phyloP scores from a whole-genome alignment of 805 yeast species.

The Candida qinlingensis region DNA sequence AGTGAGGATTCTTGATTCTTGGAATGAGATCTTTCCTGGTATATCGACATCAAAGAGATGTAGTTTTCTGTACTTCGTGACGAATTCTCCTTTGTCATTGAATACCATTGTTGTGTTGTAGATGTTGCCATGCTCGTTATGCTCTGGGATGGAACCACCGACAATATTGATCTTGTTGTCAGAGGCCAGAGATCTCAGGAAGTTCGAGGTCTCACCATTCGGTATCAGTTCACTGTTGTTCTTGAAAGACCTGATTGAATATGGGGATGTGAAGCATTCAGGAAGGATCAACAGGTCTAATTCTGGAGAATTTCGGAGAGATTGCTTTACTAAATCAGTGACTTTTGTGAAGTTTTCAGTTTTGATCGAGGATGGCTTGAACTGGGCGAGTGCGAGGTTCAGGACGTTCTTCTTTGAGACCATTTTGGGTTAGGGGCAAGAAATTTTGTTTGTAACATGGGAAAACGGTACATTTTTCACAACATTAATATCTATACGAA shows the following conservation, averaged over 20 bases:
- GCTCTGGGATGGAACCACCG: slow-evolving; percentile 93
- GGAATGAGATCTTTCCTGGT: slow-evolving; percentile 84
- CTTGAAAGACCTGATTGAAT: slow-evolving; percentile 78
- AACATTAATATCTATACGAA: no score
- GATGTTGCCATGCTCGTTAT: slow-evolving; percentile 37
- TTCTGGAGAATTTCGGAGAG: slow-evolving; percentile 49
- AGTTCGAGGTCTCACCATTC: slow-evolving; percentile 55
- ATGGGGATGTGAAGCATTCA: slow-evolving; percentile 94
- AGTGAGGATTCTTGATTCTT: slow-evolving; percentile 43
- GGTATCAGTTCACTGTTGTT: slow-evolving; percentile 83
- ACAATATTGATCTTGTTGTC: slow-evolving; percentile 58
- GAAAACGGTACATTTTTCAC: no score
- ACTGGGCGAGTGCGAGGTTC: slow-evolving; percentile 76
- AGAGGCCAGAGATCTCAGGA: slow-evolving; percentile 63
- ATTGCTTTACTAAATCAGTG: slow-evolving; percentile 50
- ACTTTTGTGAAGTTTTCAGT: slow-evolving; percentile 66
- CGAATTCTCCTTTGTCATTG: slow-evolving; percentile 61
- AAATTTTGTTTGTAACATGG: neutral
- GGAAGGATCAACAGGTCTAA: slow-evolving; percentile 82
- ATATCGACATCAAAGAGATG: slow-evolving; percentile 40
- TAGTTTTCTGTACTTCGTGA: slow-evolving; percentile 34
- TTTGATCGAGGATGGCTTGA: slow-evolving; percentile 68
- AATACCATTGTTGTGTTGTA: slow-evolving; percentile 77
- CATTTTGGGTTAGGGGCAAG: no score
- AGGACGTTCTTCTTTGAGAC: slow-evolving; percentile 24